Evolutionary conservation across 1,139 yeast genomes (phyloP), one percentile per base, ranked within the genome.

Genomic region (Pichiaceae sp.): DNA sequence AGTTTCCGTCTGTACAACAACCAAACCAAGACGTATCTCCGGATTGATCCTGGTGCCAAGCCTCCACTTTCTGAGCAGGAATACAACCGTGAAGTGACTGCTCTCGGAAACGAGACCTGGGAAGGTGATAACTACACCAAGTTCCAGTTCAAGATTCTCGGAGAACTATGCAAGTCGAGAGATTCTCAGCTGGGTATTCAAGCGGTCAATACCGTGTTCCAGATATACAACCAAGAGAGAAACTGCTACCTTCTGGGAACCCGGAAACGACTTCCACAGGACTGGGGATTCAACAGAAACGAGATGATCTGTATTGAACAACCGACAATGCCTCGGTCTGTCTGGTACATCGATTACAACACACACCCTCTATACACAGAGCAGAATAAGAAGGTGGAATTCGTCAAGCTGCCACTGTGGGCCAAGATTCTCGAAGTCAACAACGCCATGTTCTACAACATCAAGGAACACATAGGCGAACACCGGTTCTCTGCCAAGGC

Each of bases 61-160:
- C 91, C 95, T 0, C 94, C 94, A 4, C 68, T 83, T 20, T 72
- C 87, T 2, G 93, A 83, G 47, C 84, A 80, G 50, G 95, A 85
- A 30, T 83, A 84, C 52, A 77, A 85, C 47, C 70, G 64, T 43
- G 91, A 83, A 56, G 89, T 84, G 0, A 70, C 82, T 24, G 73
- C 83, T 44, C 62, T 75, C 33, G 85, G 84, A 6, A 71, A 72
- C 43, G 47, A 63, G 4, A 63, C 66, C 1, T 63, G 66, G 39
- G 42, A 46, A 1, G 80, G 75, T 3, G 73, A 75, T 41, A 53
- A 62, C 5, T 70, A 69, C 45, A 76, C 75, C 50, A 69, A 68
- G 34, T 78, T 79, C 62, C 66, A 62, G 41, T 50, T 77, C 11
- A 54, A 64, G 38, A 63, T 70, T 5, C 44, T 64, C 14, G 52